Evolutionary conservation across 805 yeast genomes (phyloP), one percentile per base, ranked within the genome.

Genomic region (Yarrowia yakushimensis): DNA sequence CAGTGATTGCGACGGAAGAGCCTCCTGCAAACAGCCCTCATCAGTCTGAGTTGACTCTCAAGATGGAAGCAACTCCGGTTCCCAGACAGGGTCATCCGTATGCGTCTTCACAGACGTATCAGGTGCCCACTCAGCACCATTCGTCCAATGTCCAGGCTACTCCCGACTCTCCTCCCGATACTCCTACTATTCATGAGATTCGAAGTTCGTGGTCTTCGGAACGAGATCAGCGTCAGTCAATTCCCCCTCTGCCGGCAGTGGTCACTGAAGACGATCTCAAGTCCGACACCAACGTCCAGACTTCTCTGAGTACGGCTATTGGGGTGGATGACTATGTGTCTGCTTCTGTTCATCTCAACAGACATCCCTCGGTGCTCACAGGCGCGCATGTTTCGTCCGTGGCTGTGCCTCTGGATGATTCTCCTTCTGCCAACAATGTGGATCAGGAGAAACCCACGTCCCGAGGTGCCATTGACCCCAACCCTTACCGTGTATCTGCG

Each of bases 311-410:
- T n/a, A 15, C 59, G 2, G 59, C 59, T 13, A 36, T 52, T 25
- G 59, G 59, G 7, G 59, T 52, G 1, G 59, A 34, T 9, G 61
- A 55, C 30, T 55, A 55, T 15, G 48, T 55, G 1, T 20, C 46
- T 20, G 61, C 61, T 8, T 43, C 61, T 22, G 39, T 39, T 4
- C 46, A 55, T 20, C 48, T 55, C 25, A 55, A 30, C 28, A 62
- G 69, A 23, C 63, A 65, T 18, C 70, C 70, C 9, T 62, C 66
- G 25, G 52, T 67, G 13, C 50, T 36, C 22, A 66, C 69, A 10
- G 69, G 70, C 6, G 67, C 63, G 2, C 71, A 68, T 60, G 70
- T 68, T 15, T 59, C 63, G 20, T 43, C 63, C 18, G 48, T 55
- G 22, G 22, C 61, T 20, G 61, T 55, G 4, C 48, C 61, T 17